Base-by-base conservation (phyloP, 1,139 yeast species). In the Hyphopichia burtonii region DNA sequence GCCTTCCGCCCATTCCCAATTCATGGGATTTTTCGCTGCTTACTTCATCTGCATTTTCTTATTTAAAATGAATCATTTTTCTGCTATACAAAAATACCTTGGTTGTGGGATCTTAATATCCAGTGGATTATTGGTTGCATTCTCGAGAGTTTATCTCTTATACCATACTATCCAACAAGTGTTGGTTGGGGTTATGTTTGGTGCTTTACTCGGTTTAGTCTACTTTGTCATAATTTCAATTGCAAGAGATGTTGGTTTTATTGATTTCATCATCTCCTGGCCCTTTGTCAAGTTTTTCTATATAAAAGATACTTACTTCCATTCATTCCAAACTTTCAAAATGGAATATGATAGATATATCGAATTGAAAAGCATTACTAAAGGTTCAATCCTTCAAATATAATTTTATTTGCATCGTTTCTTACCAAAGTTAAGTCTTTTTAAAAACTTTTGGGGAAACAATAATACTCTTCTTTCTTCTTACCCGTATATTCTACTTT, bases 1-100 rank as follows among this genome's bases (percentile, higher is more conserved):
- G 98, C 99, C 99, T 0, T 83, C 93, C 43, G 96, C 98, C 2
- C 99, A 93, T 62, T 82, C 96, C 0, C 99, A 93, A 64, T 93
- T 91, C 63, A 86, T 90, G 90, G 94, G 96, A 1, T 93, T 83
- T 61, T 83, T 86, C 54, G 78, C 84, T 14, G 75, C 82, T 3
- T 90, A 88, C 61, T 70, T 81, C 43, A 58, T 75, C 8, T 71
- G 88, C 49, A 58, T 63, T 11, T 39, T 70, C 9, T 28, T 66
- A 10, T 60, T 63, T 46, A 64, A 63, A 48, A 55, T 71, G 34
- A 52, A 49, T 9, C 56, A 51, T 47, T 50, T 60, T 48, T 38
- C 56, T 28, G 15, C 40, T 22, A 30, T 37, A 9, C 61, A 61
- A 36, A 66, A 63, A 47, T 27, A 41, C n/a, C 18, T 52, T 8